These are phyloP conservation scores for Podaxis sp. DNA, from an alignment of 768 basidiomycete species.

Conservation along the genomic window DNA sequence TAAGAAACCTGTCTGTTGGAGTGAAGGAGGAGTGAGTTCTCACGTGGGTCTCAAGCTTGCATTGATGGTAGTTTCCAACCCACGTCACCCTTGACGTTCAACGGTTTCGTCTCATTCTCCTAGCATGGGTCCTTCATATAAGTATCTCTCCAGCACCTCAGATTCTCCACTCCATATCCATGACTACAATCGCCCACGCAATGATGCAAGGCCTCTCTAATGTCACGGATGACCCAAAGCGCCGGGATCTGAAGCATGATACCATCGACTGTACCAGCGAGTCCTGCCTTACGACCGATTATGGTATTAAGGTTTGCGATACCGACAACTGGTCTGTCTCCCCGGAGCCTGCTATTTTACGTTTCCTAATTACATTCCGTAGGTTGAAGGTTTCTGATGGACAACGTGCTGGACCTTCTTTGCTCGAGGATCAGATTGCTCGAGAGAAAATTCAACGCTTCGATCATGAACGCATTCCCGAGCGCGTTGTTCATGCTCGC, in stretches of 20 bases:
- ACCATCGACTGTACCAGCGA: conserved; percentile 27
- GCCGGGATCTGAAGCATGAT: conserved; percentile 31
- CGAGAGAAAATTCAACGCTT: conserved; percentile 78
- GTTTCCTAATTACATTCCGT: neutral
- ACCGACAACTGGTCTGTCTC: conserved; percentile 61
- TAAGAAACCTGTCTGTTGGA: neutral
- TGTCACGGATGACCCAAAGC: conserved; percentile 30
- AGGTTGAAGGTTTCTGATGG: conserved; percentile 58
- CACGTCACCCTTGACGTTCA: conserved; percentile 22
- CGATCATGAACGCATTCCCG: conserved; percentile 89
- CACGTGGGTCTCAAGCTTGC: neutral
- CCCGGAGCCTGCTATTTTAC: neutral
- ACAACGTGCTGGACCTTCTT: conserved; percentile 56
- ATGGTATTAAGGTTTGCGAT: conserved; percentile 55
- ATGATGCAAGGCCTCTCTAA: conserved; percentile 26
- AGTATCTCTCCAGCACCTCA: neutral
- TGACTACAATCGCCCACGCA: conserved; percentile 22
- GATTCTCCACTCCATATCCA: conserved; percentile 21
- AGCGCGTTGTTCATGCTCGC: conserved; percentile 73
- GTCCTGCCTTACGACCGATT: conserved; percentile 55
- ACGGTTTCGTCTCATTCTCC: neutral
- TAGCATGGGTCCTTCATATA: too few species aligned
- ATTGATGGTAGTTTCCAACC: neutral
- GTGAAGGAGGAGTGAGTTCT: neutral
- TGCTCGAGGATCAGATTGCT: conserved; percentile 76